A percentile compares a stretch with the other conserved stretches of the same genome.
Evolutionary conservation across 1,139 yeast genomes (phyloP).

Genomic region (Yamadazyma pseudoaaseri): DNA sequence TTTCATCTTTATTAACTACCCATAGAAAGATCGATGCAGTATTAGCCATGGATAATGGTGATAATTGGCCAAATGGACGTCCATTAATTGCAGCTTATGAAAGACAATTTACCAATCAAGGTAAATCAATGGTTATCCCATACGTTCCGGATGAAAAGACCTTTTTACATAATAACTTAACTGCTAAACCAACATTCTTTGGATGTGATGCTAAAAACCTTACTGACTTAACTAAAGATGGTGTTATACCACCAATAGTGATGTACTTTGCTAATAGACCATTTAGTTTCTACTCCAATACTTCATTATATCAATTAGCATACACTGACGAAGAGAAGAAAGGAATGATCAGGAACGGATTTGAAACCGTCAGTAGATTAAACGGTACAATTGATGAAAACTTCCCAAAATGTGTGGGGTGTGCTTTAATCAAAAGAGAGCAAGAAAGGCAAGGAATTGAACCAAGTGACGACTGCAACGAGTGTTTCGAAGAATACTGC

Average conservation of each 20-base stretch:
- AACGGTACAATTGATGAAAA: conserved; percentile 35
- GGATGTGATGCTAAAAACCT: conserved; percentile 44
- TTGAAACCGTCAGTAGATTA: conserved; percentile 28
- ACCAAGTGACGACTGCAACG: conserved; percentile 38
- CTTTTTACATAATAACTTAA: conserved; percentile 34
- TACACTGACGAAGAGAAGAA: conserved; percentile 35
- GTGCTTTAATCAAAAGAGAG: conserved; percentile 44
- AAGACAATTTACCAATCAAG: conserved; percentile 32
- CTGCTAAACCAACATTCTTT: conserved; percentile 43
- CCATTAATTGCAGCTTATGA: conserved; percentile 32
- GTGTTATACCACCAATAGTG: conserved; percentile 36
- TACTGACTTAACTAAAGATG: conserved; percentile 33
- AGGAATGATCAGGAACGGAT: conserved; percentile 40
- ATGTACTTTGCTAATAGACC: conserved; percentile 44
- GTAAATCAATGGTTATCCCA: conserved; percentile 29
- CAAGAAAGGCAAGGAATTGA: conserved; percentile 40
- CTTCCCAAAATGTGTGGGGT: conserved; percentile 42
- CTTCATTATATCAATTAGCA: conserved; percentile 33
- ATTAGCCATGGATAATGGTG: conserved; percentile 38
- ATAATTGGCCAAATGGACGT: conserved; percentile 42
- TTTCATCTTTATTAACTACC: conserved; percentile 34
- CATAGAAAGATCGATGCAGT: conserved; percentile 37
- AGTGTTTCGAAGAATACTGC: conserved; percentile 39
- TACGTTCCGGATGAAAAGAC: conserved; percentile 36
- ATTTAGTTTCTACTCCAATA: conserved; percentile 34